phyloP scores from a whole-genome alignment of 768 basidiomycete species.

The Phylloporus sp. region DNA sequence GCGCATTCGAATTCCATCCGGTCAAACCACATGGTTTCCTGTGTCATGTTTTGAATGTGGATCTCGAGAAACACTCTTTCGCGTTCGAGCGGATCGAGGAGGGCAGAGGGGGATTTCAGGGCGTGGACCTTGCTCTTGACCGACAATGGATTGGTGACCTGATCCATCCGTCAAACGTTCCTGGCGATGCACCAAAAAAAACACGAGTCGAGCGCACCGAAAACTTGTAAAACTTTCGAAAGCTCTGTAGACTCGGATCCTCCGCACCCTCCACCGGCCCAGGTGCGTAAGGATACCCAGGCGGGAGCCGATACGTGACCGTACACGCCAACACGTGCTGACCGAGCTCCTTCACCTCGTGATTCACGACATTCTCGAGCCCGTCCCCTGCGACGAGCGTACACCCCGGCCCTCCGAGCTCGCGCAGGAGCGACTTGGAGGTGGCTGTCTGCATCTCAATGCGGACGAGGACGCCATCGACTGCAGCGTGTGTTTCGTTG shows the following conservation, averaged over 20 bases:
- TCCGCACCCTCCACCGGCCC: slow-evolving; percentile 45
- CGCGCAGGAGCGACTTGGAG: slow-evolving; percentile 56
- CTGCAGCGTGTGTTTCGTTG: slow-evolving; percentile 62
- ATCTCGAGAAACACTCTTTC: slow-evolving; percentile 89
- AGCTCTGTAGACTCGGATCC: slow-evolving; percentile 59
- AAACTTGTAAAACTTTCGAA: slow-evolving; percentile 91
- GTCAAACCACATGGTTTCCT: slow-evolving; percentile 72
- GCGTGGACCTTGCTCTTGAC: slow-evolving; percentile 92
- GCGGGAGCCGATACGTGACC: slow-evolving; percentile 74
- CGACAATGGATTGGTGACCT: slow-evolving; percentile 93
- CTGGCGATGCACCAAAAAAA: not conserved
- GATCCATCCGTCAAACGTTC: not conserved
- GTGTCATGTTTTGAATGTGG: slow-evolving; percentile 84
- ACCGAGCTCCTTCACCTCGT: slow-evolving; percentile 92
- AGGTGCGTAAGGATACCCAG: slow-evolving; percentile 46
- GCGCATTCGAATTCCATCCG: slow-evolving; percentile 74
- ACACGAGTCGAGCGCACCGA: slow-evolving; percentile 51
- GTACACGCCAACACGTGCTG: slow-evolving; percentile 86
- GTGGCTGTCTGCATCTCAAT: slow-evolving; percentile 85
- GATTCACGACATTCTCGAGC: slow-evolving; percentile 63
- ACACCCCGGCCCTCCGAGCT: slow-evolving; percentile 52
- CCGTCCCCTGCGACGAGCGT: slow-evolving; percentile 52
- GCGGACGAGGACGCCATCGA: slow-evolving; percentile 60
- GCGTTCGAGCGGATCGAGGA: slow-evolving; percentile 58
- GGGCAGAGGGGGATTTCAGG: slow-evolving; percentile 66